Evolutionary conservation across 139 green algal species (phyloP), one percentile per base, ranked within the genome.

Genomic region (Zygnema circumcarinatum): DNA sequence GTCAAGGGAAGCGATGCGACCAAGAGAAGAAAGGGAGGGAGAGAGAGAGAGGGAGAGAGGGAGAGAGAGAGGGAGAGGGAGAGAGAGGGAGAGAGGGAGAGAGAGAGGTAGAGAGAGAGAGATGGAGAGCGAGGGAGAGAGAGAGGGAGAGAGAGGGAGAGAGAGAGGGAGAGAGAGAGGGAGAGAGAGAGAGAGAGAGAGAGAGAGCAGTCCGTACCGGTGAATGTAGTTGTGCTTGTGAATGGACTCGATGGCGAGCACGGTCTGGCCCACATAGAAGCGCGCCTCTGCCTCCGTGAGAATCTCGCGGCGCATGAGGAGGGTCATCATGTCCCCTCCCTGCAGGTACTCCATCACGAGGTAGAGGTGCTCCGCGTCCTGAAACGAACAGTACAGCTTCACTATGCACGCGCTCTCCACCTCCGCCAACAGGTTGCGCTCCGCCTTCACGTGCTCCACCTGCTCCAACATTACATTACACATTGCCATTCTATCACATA

Each of bases 341-440:
- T 96, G 95, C 82, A 99, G 90, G 92, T 99, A 99, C 90, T 99
- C 97, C 97, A 99, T 99, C 25, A 98, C 92, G n/a, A 99, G 92
- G 92, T 99, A 99, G 73, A 99, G 91, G 81, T 92, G 95, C 75
- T 98, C 94, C 41, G 96, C 95, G 83, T 99, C 97, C 92, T 98
- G 92, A 83, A 99, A 99, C 0, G 93, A 96, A 93, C 97, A 98
- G 85, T 94, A 96, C 0, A 99, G 94, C 92, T 96, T 96, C 47
- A 99, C 96, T 39, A 98, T 92, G 87, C 93, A 96, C 1, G 92
- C 93, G 87, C 94, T 96, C 88, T 95, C 93, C 54, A 98, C 95
- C 85, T 97, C 96, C 2, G 96, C 96, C 79, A 99, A 89, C 38
- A 98, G 93, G 81, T 99, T 96, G 32, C 97, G 93, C 93, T 99